Conservation (phyloP, 2,329 filamentous ascomycete genomes). For the Colletotrichum coccodes region DNA sequence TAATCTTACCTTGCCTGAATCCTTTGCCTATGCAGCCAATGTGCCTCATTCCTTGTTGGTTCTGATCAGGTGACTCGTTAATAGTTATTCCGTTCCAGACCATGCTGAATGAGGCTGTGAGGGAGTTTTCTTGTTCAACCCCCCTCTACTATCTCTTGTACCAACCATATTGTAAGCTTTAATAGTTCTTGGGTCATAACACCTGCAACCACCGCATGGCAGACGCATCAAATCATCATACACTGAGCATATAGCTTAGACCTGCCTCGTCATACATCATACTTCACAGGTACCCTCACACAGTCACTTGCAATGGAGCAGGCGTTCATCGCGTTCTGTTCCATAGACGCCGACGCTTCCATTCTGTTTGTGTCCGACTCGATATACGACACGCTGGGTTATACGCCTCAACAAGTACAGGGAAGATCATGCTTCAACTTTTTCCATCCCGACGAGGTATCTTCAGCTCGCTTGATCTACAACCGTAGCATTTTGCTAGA, state of each 20-base stretch:
- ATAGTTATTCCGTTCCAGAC: too few species aligned
- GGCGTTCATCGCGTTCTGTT: constrained; percentile 90
- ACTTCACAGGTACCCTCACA: background rate
- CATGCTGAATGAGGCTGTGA: too few species aligned
- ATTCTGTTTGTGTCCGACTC: constrained; percentile 88
- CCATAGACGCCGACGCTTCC: constrained; percentile 79
- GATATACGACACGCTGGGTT: constrained; percentile 84
- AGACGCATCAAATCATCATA: background rate
- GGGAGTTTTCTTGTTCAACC: too few species aligned
- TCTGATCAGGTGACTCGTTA: too few species aligned
- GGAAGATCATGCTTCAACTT: constrained; percentile 85
- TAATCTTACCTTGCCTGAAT: too few species aligned
- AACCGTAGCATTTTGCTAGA: constrained; percentile 79
- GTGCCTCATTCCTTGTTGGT: too few species aligned
- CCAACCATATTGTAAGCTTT: too few species aligned
- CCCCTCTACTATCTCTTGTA: too few species aligned
- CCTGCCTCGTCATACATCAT: constrained; percentile 10
- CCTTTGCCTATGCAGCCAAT: too few species aligned
- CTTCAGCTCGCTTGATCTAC: constrained; percentile 78
- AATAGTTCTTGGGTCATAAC: too few species aligned
- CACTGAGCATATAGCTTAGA: background rate
- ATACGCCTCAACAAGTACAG: constrained; percentile 78
- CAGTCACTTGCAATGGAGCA: constrained; percentile 72
- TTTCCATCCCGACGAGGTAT: constrained; percentile 85
- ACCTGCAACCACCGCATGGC: background rate